Percentiles rank a stretch among this genome's conserved stretches.
These are phyloP conservation scores for Cladosporium cucumerinum DNA, from an alignment of 2,329 filamentous ascomycete genomes.

Conservation along the genomic window DNA sequence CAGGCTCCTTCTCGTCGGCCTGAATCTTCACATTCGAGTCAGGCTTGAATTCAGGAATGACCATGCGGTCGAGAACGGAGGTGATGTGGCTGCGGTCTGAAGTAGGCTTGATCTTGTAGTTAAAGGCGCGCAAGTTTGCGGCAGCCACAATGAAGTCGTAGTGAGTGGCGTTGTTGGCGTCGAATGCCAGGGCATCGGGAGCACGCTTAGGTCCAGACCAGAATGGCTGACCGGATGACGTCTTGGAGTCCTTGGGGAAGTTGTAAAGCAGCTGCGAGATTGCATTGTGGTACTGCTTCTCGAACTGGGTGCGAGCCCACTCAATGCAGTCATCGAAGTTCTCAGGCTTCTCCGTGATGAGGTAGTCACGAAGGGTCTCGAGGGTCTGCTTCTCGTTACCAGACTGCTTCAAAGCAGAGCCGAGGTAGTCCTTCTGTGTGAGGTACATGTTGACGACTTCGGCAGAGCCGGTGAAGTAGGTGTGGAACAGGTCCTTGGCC, in stretches of 20 bases:
- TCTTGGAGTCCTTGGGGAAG: conserved; percentile 91
- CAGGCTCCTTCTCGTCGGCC: conserved; percentile 89
- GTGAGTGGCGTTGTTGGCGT: conserved; percentile 78
- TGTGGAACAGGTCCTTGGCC: conserved; percentile 94
- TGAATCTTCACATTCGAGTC: conserved; percentile 93
- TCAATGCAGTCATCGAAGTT: conserved; percentile 95
- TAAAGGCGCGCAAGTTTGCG: conserved; percentile 93
- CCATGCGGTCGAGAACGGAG: conserved; percentile 83
- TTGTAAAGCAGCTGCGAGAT: conserved; percentile 95
- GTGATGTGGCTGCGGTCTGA: conserved; percentile 67
- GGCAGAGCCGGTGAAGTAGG: conserved; percentile 86
- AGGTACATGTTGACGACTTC: conserved; percentile 90
- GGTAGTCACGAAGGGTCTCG: conserved; percentile 82
- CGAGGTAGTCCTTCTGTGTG: conserved; percentile 84
- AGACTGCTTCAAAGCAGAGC: conserved; percentile 81
- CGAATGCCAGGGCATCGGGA: conserved; percentile 86
- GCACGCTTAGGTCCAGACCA: conserved; percentile 99
- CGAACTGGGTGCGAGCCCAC: conserved; percentile 91
- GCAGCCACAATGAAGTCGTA: conserved; percentile 83
- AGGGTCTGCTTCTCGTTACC: conserved; percentile 93
- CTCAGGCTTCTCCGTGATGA: conserved; percentile 86
- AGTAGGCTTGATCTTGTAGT: conserved; percentile 83
- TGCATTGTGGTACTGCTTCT: conserved; percentile 94
- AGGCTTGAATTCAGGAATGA: conserved; percentile 90
- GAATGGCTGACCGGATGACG: conserved; percentile 84